A percentile compares a stretch with the other conserved stretches of the same genome.
Evolutionary conservation across 441 rosid species (phyloP).

Genomic region (Biscutella laevigata): DNA sequence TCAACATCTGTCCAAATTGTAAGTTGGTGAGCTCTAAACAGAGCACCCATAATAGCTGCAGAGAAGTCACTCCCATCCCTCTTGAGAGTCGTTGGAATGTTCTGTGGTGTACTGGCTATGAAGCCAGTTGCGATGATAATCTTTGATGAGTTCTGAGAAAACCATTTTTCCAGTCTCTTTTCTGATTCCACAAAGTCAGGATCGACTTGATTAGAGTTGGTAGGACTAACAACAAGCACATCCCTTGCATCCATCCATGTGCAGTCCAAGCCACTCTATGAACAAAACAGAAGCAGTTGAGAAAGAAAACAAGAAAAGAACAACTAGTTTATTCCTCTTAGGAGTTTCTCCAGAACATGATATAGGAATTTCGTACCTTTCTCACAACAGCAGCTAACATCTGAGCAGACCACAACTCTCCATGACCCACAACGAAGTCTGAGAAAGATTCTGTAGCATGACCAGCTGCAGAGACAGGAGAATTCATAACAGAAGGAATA

Average conservation of each 20-base stretch:
- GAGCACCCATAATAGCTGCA: slow-evolving; percentile 92
- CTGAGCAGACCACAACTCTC: slow-evolving; percentile 98
- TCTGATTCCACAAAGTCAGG: slow-evolving; percentile 79
- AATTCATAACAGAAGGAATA: not conserved
- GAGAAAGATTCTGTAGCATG: slow-evolving; percentile 93
- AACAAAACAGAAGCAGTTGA: slow-evolving; percentile 16
- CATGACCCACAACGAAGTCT: slow-evolving; percentile 91
- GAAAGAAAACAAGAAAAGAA: not conserved
- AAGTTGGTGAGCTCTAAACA: slow-evolving; percentile 70
- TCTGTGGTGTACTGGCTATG: slow-evolving; percentile 89
- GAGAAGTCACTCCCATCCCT: slow-evolving; percentile 99
- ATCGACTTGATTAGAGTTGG: slow-evolving; percentile 80
- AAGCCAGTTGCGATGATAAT: slow-evolving; percentile 84
- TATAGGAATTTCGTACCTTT: slow-evolving; percentile 41
- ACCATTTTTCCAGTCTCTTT: slow-evolving; percentile 78
- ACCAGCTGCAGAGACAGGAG: slow-evolving; percentile 58
- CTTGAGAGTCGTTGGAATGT: slow-evolving; percentile 92
- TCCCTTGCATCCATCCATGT: slow-evolving; percentile 97
- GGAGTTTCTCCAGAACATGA: not conserved
- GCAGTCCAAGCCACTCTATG: slow-evolving; percentile 71
- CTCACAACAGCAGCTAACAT: slow-evolving; percentile 70
- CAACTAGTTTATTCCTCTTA: not conserved
- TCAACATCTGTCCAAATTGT: slow-evolving; percentile 98
- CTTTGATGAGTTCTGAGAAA: slow-evolving; percentile 46
- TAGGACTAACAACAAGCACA: slow-evolving; percentile 77